Percentiles rank a stretch among this genome's conserved stretches.
Conservation (phyloP, 2,329 filamentous ascomycete species). For the Fusarium floridanum region DNA sequence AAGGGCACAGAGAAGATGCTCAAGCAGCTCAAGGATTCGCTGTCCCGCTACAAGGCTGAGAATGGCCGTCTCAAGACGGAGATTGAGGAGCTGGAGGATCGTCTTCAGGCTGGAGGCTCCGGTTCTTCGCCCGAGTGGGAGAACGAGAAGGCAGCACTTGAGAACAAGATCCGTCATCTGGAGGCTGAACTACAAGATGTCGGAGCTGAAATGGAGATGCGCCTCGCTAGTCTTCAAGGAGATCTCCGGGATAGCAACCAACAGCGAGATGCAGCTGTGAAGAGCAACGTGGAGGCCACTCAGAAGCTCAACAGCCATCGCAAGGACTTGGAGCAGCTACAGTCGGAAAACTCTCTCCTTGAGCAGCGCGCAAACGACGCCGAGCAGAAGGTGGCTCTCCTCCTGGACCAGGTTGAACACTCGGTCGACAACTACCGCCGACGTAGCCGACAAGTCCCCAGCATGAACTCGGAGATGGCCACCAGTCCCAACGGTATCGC, state of each 20-base stretch:
- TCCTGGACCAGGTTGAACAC: conserved; percentile 93
- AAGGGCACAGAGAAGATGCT: conserved; percentile 99
- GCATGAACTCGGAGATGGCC: conserved; percentile 62
- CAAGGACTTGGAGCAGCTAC: conserved; percentile 82
- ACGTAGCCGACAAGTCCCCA: conserved; percentile 71
- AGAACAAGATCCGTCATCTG: conserved; percentile 75
- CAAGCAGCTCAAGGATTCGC: conserved; percentile 96
- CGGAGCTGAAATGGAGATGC: conserved; percentile 76
- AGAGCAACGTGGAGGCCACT: conserved; percentile 65
- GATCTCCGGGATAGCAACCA: conserved; percentile 75
- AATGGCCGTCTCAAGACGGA: conserved; percentile 87
- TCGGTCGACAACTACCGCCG: conserved; percentile 96
- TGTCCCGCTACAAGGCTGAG: conserved; percentile 90
- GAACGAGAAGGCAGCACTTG: conserved; percentile 75
- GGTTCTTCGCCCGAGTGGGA: conserved; percentile 76
- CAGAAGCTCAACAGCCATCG: conserved; percentile 71
- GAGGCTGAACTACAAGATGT: conserved; percentile 77
- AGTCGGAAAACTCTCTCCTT: conserved; percentile 83
- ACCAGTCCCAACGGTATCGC: conserved; percentile 52
- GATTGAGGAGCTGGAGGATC: conserved; percentile 75
- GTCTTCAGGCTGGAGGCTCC: conserved; percentile 53
- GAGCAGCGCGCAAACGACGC: conserved; percentile 90
- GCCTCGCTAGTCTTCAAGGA: conserved; percentile 76
- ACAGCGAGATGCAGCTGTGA: conserved; percentile 77
- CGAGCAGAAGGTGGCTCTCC: conserved; percentile 90